Conservation (phyloP, 805 yeast genomes). For the Candida jianshihensis region DNA sequence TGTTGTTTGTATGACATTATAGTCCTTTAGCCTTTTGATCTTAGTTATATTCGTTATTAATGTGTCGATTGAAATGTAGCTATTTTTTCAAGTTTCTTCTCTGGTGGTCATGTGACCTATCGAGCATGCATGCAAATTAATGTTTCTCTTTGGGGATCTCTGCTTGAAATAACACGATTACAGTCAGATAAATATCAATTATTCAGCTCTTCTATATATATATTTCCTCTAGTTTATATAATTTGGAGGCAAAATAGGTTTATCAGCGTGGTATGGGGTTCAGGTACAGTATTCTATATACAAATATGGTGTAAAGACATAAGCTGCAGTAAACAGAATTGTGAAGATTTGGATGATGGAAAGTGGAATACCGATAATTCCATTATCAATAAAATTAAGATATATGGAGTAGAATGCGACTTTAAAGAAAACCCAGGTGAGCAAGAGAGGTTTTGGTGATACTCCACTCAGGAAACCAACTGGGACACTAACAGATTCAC, state of each 20-base stretch:
- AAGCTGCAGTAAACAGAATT: slow-evolving; percentile 64
- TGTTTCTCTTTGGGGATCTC: no score
- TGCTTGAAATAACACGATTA: no score
- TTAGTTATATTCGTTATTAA: no score
- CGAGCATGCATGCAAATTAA: no score
- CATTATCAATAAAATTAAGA: slow-evolving; percentile 59
- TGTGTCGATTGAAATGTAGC: no score
- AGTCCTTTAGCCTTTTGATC: no score
- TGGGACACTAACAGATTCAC: slow-evolving; percentile 71
- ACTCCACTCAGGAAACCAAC: slow-evolving; percentile 79
- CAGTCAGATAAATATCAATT: no score
- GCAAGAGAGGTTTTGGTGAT: slow-evolving; percentile 62
- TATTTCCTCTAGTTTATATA: no score
- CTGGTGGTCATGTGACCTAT: no score
- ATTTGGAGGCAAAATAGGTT: not conserved
- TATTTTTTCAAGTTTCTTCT: no score
- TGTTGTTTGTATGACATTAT: slow-evolving; percentile 23
- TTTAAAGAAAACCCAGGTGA: slow-evolving; percentile 81
- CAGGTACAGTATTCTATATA: slow-evolving; percentile 16
- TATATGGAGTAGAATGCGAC: slow-evolving; percentile 84
- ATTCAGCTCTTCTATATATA: no score
- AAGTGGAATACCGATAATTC: slow-evolving; percentile 58
- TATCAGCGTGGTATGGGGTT: not conserved
- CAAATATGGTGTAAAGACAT: slow-evolving; percentile 76
- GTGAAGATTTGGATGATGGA: slow-evolving; percentile 66